Evolutionary conservation across 352 stramenopile species (phyloP).

Genomic region (Albugo laibachii): DNA sequence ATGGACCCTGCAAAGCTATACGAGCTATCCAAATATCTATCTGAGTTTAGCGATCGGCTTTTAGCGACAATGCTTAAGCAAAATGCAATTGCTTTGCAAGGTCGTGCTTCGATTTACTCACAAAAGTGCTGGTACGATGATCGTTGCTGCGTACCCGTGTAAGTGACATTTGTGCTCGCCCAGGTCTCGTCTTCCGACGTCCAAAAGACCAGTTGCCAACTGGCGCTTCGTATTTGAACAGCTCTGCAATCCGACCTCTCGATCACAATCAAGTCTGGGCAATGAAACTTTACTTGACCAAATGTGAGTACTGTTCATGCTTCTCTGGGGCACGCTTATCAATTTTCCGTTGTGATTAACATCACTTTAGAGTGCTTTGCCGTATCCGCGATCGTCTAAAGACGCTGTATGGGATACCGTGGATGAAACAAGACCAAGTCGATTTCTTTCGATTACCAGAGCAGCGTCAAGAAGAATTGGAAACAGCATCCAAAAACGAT

Average conservation of each 20-base stretch:
- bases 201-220: conserved; percentile 40
- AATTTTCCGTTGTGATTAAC: not conserved
- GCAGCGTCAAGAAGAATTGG: not conserved
- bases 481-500: not conserved
- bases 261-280: not conserved
- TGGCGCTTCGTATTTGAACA: conserved; percentile 50
- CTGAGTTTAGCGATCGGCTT: conserved; percentile 19
- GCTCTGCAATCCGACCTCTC: conserved; percentile 1
- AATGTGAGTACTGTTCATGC: not conserved
- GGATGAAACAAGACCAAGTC: conserved; percentile 20
- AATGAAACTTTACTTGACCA: not conserved
- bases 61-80: conserved; percentile 21
- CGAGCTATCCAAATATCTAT: conserved; percentile 13
- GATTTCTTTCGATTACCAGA: conserved; percentile 20
- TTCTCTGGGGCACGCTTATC: not conserved
- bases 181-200: conserved; percentile 32
- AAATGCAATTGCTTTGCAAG: conserved; percentile 26
- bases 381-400: conserved; percentile 42
- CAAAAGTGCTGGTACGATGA: conserved; percentile 14
- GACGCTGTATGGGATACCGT: conserved; percentile 24
- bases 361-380: conserved; percentile 19
- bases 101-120: conserved; percentile 11
- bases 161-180: not conserved
- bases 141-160: not conserved
- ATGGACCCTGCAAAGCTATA: conserved; percentile 10